Conservation (phyloP, 805 yeast species). For the Candida nemodendra region DNA sequence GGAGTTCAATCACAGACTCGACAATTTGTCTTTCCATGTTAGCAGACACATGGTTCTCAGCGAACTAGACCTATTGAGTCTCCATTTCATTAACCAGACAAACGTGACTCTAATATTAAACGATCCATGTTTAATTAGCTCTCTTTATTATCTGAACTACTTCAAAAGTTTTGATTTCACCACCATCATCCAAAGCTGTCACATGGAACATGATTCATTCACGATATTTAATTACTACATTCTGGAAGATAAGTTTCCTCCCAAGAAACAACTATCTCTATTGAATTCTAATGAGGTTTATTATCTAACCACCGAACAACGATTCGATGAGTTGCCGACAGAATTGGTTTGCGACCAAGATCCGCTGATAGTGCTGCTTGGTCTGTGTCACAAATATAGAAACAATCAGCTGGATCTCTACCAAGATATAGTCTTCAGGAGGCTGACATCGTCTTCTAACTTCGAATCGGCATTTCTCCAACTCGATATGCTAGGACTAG, state of each 20-base stretch:
- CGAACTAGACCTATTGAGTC: conserved; percentile 7
- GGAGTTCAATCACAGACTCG: conserved; percentile 6
- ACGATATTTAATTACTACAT: conserved; percentile 7
- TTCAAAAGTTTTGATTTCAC: conserved; percentile 10
- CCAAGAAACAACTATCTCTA: not conserved
- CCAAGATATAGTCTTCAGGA: conserved; percentile 4
- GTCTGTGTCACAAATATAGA: conserved; percentile 7
- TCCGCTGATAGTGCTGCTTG: conserved; percentile 6
- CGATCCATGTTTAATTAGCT: conserved; percentile 8
- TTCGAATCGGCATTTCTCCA: conserved; percentile 10
- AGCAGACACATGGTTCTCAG: conserved; percentile 4
- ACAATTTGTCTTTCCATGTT: conserved; percentile 2
- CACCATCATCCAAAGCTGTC: conserved; percentile 11
- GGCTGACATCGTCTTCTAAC: not conserved
- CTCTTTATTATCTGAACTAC: conserved; percentile 7
- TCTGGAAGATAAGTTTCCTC: not conserved
- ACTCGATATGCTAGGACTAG: conserved; percentile 10
- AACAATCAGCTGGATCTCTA: conserved; percentile 4
- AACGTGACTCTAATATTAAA: conserved; percentile 11
- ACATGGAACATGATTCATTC: not conserved
- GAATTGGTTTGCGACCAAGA: conserved; percentile 3
- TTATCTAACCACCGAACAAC: conserved; percentile 7
- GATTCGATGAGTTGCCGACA: not conserved
- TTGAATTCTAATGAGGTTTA: conserved; percentile 5
- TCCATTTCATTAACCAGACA: conserved; percentile 13